Evolutionary conservation across 2,329 filamentous ascomycete species (phyloP).

Genomic region (Penicillium olsonii): DNA sequence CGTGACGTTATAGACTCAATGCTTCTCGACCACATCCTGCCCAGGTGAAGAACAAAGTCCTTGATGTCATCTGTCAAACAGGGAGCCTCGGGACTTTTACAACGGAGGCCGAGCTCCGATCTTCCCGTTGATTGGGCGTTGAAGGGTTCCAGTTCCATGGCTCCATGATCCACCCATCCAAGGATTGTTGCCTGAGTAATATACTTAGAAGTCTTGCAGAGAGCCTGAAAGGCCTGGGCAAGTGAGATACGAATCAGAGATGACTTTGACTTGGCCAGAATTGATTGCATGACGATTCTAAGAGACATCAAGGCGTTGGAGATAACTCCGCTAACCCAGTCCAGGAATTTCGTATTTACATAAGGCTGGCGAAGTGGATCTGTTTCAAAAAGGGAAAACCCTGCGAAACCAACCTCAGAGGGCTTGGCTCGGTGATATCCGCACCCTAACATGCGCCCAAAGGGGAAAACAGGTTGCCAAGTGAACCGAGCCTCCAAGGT

Average conservation of each 20-base stretch:
- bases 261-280: too few species aligned
- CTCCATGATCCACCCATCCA: background rate
- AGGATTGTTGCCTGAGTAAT: background rate
- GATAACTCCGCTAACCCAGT: background rate
- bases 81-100: background rate
- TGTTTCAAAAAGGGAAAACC: conserved; percentile 1
- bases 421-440: conserved; percentile 7
- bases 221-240: too few species aligned
- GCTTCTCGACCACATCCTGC: background rate
- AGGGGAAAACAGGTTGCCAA: background rate
- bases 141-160: background rate
- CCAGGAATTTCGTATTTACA: background rate
- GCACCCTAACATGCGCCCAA: background rate
- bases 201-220: background rate
- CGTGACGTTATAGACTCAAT: background rate
- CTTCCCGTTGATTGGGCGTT: background rate
- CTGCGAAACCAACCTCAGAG: conserved; percentile 1
- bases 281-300: background rate
- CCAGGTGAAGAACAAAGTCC: too few species aligned
- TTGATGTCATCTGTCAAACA: background rate
- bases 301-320: background rate
- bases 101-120: background rate
- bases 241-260: too few species aligned
- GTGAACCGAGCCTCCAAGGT: background rate
- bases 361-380: conserved; percentile 6